Percentiles rank a stretch among this genome's conserved stretches.
Conservation (phyloP, 1,139 yeast species). For the Saccharomyces pastorianus region DNA sequence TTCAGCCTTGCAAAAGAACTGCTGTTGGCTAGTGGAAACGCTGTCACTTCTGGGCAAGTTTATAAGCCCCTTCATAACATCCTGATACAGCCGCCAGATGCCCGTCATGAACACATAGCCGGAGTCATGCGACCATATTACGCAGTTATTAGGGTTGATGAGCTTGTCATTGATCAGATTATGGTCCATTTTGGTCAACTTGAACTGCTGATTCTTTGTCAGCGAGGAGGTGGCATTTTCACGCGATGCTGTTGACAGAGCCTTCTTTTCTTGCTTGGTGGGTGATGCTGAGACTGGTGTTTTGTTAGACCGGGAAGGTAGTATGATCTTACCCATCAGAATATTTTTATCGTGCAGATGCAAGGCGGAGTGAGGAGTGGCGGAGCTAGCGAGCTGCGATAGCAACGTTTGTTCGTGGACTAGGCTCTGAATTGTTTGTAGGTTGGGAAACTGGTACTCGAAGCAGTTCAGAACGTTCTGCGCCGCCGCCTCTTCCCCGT, state of each 20-base stretch:
- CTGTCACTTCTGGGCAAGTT: conserved; percentile 4
- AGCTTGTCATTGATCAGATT: conserved; percentile 10
- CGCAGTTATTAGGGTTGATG: conserved; percentile 41
- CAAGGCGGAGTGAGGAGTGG: not conserved
- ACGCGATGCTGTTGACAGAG: not conserved
- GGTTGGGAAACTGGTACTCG: conserved; percentile 27
- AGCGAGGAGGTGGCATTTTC: conserved; percentile 2
- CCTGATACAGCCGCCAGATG: conserved; percentile 57
- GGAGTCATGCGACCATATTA: conserved; percentile 71
- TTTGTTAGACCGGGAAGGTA: not conserved
- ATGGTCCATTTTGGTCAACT: conserved; percentile 23
- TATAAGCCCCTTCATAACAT: conserved; percentile 26
- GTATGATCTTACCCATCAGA: not conserved
- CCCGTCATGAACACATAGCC: conserved; percentile 91
- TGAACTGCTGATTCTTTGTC: conserved; percentile 29
- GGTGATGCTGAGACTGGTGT: conserved; percentile 7
- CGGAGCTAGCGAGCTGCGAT: not conserved
- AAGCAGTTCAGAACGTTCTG: conserved; percentile 19
- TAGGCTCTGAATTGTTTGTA: not conserved
- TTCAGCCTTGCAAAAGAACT: conserved; percentile 11
- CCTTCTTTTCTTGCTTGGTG: not conserved
- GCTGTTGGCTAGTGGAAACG: conserved; percentile 1
- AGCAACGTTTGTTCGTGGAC: not conserved
- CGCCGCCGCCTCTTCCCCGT: not conserved
- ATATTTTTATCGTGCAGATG: not conserved